These are phyloP conservation scores for Yarrowia hollandica DNA, from an alignment of 805 yeast species.

Conservation along the genomic window DNA sequence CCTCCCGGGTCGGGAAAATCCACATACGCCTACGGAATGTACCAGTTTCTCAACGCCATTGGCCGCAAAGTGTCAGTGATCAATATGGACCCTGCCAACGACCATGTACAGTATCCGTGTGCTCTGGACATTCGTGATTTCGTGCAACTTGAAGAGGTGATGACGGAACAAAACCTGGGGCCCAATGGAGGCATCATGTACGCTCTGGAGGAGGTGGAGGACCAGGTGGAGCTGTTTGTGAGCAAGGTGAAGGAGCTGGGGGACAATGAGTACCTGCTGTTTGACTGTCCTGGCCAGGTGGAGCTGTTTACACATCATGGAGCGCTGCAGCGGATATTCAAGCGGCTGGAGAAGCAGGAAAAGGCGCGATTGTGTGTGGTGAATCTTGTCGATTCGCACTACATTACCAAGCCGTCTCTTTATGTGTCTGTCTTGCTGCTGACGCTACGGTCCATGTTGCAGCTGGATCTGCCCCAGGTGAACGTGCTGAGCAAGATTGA, in stretches of 20 bases:
- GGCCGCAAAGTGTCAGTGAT: constrained; percentile 85
- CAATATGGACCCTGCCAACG: constrained; percentile 93
- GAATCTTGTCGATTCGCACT: constrained; percentile 78
- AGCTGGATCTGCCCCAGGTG: constrained; percentile 86
- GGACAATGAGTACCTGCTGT: constrained; percentile 62
- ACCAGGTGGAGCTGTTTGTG: constrained; percentile 58
- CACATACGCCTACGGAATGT: constrained; percentile 88
- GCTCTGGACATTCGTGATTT: constrained; percentile 78
- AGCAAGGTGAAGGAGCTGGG: constrained; percentile 58
- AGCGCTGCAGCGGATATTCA: constrained; percentile 68
- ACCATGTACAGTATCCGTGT: constrained; percentile 65
- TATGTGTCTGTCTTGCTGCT: constrained; percentile 79
- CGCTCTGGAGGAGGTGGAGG: constrained; percentile 70
- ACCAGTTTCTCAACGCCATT: constrained; percentile 88
- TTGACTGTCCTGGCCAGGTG: constrained; percentile 96
- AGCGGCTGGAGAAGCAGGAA: constrained; percentile 57
- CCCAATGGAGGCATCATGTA: constrained; percentile 91
- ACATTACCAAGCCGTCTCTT: constrained; percentile 82
- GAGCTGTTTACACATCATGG: constrained; percentile 91
- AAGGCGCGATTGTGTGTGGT: constrained; percentile 73
- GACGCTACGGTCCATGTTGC: constrained; percentile 88
- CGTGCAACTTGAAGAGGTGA: constrained; percentile 71
- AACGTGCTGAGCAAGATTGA: constrained; percentile 94
- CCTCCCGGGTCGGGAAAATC: constrained; percentile 99
- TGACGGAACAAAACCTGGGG: constrained; percentile 70